Evolutionary conservation across 805 yeast genomes (phyloP), one percentile per base, ranked within the genome.

Genomic region (Ogataea minuta): DNA sequence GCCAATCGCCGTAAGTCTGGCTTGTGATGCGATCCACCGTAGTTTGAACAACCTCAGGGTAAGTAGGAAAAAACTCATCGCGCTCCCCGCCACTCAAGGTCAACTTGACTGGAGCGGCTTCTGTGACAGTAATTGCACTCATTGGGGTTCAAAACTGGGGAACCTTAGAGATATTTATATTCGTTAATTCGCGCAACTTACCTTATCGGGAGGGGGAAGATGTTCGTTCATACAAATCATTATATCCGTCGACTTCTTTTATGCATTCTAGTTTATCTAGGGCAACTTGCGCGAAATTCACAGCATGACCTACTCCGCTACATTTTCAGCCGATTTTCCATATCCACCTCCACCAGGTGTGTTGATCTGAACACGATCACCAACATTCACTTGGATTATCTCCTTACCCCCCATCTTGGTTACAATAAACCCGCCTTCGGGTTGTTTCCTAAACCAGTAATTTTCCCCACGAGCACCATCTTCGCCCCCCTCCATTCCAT

Each of bases 401-500:
- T 45, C 54, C 42, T 60, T 61, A 9, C 64, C 62, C 13, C 54
- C 54, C 34, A 62, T 50, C 16, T 56, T 56, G 28, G 60, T 50
- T 49, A 45, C 31, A 32, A 52, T 43, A 46, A 40, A 32, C 48
- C 32, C 30, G 13, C 52, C 52, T 29, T 46, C 46, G 15, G 33
- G 16, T 30, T 45, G 47, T 14, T 33, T 40, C 30, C 49, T 48
- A 49, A 26, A 59, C 65, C 51, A 52, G 43, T 36, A 42, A 28
- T 62, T 49, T 48, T 46, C 44, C 6, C 77, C 76, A 40, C 74
- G 55, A 9, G 50, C 50, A 4, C 75, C 76, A 32, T 59, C 63
- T 10, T 44, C 55, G 17, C 77, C 77, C 0, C 76, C 76, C 28
- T 61, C 51, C 28, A 70, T 56, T 9, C 76, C 76, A 52, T 63